phyloP scores from a whole-genome alignment of 169 alveolate genomes.

The Neospora caninum region DNA sequence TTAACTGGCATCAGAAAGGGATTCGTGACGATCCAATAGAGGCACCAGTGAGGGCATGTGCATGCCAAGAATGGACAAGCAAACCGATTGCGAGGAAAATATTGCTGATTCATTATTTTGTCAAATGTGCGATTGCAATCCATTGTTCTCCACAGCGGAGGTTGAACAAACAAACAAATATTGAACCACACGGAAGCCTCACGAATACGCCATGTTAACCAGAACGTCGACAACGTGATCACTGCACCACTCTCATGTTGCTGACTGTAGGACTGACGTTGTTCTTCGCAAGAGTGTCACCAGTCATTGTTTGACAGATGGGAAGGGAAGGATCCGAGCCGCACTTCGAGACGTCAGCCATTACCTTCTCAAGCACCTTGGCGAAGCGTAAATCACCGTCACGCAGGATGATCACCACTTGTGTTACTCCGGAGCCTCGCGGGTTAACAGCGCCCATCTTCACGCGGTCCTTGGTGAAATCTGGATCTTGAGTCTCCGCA shows the following conservation, averaged over 20 bases:
- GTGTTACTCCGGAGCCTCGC: not conserved
- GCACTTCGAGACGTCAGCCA: not conserved
- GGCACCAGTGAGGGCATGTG: no score
- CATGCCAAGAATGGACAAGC: no score
- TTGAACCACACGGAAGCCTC: not conserved
- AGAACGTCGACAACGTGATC: not conserved
- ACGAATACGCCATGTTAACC: not conserved
- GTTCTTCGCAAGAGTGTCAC: not conserved
- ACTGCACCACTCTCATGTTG: not conserved
- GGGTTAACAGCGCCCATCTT: not conserved
- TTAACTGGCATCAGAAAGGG: no score
- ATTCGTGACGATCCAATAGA: no score
- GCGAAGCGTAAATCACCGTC: not conserved
- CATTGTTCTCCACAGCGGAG: not conserved
- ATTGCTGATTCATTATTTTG: no score
- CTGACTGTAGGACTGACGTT: conserved; percentile 11
- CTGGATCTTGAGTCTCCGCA: not conserved
- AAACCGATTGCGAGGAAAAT: no score
- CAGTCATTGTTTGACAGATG: conserved; percentile 12
- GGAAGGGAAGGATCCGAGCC: not conserved
- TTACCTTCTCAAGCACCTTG: not conserved
- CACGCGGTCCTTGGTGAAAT: not conserved
- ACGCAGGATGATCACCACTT: not conserved
- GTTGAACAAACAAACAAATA: not conserved
- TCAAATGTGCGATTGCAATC: not conserved